Evolutionary conservation across 2,329 filamentous ascomycete species (phyloP).

Genomic region (Xylaria hypoxylon): DNA sequence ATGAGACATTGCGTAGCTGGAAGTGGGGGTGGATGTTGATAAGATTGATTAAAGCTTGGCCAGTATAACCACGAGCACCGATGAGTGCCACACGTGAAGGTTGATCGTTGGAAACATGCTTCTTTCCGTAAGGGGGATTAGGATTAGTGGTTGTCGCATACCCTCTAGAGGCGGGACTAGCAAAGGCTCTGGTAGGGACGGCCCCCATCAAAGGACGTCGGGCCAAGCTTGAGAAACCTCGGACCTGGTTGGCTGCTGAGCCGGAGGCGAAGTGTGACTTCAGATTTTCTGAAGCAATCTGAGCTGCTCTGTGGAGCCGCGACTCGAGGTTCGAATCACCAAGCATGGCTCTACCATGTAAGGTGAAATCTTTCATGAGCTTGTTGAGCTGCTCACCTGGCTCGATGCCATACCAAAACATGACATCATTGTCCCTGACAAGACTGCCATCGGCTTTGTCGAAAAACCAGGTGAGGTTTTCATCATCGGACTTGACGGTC

Average conservation of each 20-base stretch:
- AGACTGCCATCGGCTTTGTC: conserved; percentile 96
- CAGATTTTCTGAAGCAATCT: conserved; percentile 70
- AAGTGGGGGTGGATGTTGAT: too few species aligned
- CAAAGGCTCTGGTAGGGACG: conserved; percentile 43
- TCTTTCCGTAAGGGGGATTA: too few species aligned
- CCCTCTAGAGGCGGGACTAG: conserved; percentile 52
- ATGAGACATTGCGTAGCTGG: too few species aligned
- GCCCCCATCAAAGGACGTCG: conserved; percentile 53
- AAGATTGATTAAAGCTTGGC: too few species aligned
- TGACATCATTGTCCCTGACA: conserved; percentile 84
- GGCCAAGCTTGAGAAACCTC: conserved; percentile 74
- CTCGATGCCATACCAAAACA: conserved; percentile 96
- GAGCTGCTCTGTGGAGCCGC: conserved; percentile 82
- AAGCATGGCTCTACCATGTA: conserved; percentile 86
- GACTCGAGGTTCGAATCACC: conserved; percentile 89
- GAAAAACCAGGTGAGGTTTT: conserved; percentile 98
- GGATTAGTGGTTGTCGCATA: conserved; percentile 33
- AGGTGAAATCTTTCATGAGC: conserved; percentile 85
- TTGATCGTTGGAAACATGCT: too few species aligned
- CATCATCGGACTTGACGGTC: conserved; percentile 96
- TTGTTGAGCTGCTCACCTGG: conserved; percentile 83
- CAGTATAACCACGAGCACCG: too few species aligned
- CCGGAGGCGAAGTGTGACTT: conserved; percentile 56
- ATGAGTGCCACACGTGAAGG: too few species aligned
- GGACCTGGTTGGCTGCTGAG: conserved; percentile 65